These are phyloP conservation scores for Corniculantispora saksenae DNA, from an alignment of 2,329 filamentous ascomycete genomes.

Conservation along the genomic window DNA sequence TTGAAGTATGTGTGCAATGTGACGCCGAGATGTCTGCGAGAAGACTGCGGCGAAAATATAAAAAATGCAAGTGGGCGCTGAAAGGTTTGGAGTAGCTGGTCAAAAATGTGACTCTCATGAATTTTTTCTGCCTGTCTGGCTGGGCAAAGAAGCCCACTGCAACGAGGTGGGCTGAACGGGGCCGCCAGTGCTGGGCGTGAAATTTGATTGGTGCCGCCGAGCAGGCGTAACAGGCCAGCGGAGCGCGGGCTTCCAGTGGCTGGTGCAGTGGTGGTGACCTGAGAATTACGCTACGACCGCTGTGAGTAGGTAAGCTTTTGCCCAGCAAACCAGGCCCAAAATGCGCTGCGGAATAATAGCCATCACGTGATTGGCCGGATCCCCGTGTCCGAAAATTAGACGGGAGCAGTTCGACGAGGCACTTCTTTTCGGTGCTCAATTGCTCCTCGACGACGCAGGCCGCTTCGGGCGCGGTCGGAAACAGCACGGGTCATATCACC, in stretches of 20 bases:
- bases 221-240: neutral
- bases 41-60: neutral
- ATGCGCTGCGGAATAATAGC: constrained; percentile 14
- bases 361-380: constrained; percentile 41
- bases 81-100: constrained; percentile 4
- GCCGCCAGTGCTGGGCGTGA: neutral
- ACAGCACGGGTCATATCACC: neutral
- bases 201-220: neutral
- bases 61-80: constrained; percentile 2
- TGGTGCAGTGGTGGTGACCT: constrained; percentile 12
- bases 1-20: constrained; percentile 41
- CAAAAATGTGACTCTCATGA: constrained; percentile 14
- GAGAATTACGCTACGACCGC: neutral
- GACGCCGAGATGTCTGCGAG: neutral
- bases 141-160: constrained; percentile 9
- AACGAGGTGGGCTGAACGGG: constrained; percentile 6
- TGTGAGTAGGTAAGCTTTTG: neutral
- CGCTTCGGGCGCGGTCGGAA: constrained; percentile 1
- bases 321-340: neutral
- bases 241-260: neutral
- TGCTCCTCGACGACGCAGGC: constrained; percentile 40
- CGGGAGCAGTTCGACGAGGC: constrained; percentile 43
- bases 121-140: constrained; percentile 17
- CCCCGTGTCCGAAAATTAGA: constrained; percentile 45
- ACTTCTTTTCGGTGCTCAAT: constrained; percentile 43